phyloP scores from a whole-genome alignment of 202 grass and related monocot genomes.

The Zizania palustris region DNA sequence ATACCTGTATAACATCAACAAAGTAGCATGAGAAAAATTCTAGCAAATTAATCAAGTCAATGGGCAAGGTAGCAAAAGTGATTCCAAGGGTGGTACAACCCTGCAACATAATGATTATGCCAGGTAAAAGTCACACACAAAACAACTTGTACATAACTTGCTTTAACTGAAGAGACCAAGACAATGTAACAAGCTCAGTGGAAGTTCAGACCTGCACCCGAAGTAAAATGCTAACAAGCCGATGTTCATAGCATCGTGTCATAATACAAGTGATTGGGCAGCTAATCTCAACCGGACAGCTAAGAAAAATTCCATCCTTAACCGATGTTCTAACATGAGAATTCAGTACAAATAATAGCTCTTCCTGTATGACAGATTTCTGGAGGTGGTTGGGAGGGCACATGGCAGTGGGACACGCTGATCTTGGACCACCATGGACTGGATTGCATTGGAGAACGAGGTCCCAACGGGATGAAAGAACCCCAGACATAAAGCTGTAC shows the following conservation, averaged over 20 bases:
- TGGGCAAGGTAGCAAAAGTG: background rate
- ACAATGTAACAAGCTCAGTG: background rate
- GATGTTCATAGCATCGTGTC: background rate
- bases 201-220: background rate
- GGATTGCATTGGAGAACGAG: conserved; percentile 43
- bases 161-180: background rate
- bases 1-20: conserved; percentile 34
- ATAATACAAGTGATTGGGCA: conserved; percentile 13
- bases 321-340: conserved; percentile 33
- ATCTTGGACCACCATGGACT: conserved; percentile 42
- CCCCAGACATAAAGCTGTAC: conserved; percentile 51
- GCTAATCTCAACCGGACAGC: conserved; percentile 26
- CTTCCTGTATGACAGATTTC: conserved; percentile 36
- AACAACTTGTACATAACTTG: background rate
- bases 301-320: conserved; percentile 22
- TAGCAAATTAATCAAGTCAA: conserved; percentile 10
- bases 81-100: conserved; percentile 2
- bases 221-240: background rate
- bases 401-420: conserved; percentile 47
- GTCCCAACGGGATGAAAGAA: conserved; percentile 32
- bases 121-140: background rate
- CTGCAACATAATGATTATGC: conserved; percentile 15
- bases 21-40: conserved; percentile 18
- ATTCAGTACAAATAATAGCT: conserved; percentile 34
- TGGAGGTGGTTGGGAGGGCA: conserved; percentile 49